Conservation (phyloP, 805 yeast genomes). For the Alloascoidea hylecoeti region DNA sequence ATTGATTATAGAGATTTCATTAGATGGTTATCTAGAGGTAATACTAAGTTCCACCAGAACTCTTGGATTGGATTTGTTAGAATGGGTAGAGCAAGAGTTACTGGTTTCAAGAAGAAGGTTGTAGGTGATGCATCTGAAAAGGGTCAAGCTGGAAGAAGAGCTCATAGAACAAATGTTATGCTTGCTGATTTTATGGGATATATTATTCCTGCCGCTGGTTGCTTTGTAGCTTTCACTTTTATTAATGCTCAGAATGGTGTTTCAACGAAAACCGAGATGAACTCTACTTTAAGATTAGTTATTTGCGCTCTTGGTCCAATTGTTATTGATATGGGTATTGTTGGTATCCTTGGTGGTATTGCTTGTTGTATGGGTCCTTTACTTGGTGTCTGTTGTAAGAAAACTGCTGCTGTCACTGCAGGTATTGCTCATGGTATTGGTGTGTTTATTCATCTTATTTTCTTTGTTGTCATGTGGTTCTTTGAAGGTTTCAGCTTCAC, state of each 20-base stretch:
- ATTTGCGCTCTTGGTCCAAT: conserved; percentile 18
- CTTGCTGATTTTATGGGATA: conserved; percentile 60
- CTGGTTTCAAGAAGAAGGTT: conserved; percentile 63
- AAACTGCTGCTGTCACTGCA: conserved; percentile 40
- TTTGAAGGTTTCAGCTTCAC: conserved; percentile 56
- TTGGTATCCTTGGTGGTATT: conserved; percentile 24
- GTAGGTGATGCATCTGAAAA: conserved; percentile 40
- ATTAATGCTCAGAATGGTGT: conserved; percentile 68
- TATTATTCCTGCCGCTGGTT: conserved; percentile 38
- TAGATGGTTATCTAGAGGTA: conserved; percentile 63
- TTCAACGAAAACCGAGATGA: conserved; percentile 19
- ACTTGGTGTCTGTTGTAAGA: conserved; percentile 72
- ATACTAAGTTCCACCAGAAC: conserved; percentile 31
- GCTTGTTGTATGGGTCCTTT: conserved; percentile 98
- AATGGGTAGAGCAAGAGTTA: conserved; percentile 57
- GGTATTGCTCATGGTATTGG: conserved; percentile 38
- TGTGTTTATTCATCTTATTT: conserved; percentile 34
- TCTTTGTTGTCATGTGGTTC: conserved; percentile 52
- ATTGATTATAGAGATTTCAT: conserved; percentile 78
- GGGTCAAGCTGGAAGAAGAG: conserved; percentile 43
- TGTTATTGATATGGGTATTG: conserved; percentile 10
- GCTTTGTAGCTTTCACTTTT: conserved; percentile 48
- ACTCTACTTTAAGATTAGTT: conserved; percentile 39
- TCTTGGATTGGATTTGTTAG: conserved; percentile 64
- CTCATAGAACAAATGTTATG: conserved; percentile 54